These are phyloP conservation scores for Tricholoma sp. DNA, from an alignment of 768 basidiomycete genomes.

Conservation along the genomic window DNA sequence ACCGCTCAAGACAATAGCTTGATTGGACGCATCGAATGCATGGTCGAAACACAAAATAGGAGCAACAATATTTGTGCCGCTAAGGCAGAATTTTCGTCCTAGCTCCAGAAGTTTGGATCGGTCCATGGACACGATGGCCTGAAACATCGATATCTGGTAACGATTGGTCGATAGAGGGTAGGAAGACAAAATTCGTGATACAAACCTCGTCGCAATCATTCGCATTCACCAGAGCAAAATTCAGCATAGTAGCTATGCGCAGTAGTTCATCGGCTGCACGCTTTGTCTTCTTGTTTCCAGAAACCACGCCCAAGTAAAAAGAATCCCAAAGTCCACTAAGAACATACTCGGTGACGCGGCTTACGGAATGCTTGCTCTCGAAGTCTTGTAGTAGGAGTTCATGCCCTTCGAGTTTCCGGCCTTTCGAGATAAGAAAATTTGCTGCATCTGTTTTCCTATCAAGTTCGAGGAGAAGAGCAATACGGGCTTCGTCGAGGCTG, in stretches of 20 bases:
- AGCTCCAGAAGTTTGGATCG: slow-evolving; percentile 24
- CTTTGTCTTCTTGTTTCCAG: slow-evolving; percentile 3
- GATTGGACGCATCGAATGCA: slow-evolving; percentile 24
- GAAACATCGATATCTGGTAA: slow-evolving; percentile 10
- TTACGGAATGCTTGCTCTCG: slow-evolving; percentile 19
- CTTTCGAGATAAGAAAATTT: slow-evolving; percentile 43
- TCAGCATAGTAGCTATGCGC: slow-evolving; percentile 14
- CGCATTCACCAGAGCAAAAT: slow-evolving; percentile 8
- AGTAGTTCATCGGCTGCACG: slow-evolving; percentile 17
- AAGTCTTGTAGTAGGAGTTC: slow-evolving; percentile 34
- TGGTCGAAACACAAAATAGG: slow-evolving; percentile 42
- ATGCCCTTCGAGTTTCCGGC: slow-evolving; percentile 43
- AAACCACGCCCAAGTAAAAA: slow-evolving; percentile 33
- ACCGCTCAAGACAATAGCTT: slow-evolving; percentile 18
- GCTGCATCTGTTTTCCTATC: slow-evolving; percentile 46
- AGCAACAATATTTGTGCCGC: slow-evolving; percentile 21
- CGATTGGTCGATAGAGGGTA: background rate
- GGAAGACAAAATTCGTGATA: background rate
- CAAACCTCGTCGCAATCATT: background rate
- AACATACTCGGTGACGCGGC: slow-evolving; percentile 32
- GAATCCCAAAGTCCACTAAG: slow-evolving; percentile 41
- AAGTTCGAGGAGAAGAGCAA: slow-evolving; percentile 35
- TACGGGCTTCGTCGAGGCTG: slow-evolving; percentile 44
- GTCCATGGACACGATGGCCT: slow-evolving; percentile 13
- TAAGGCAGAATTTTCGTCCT: slow-evolving; percentile 21